phyloP scores from a whole-genome alignment of 2,329 filamentous ascomycete genomes.

The Verticillium klebahnii region DNA sequence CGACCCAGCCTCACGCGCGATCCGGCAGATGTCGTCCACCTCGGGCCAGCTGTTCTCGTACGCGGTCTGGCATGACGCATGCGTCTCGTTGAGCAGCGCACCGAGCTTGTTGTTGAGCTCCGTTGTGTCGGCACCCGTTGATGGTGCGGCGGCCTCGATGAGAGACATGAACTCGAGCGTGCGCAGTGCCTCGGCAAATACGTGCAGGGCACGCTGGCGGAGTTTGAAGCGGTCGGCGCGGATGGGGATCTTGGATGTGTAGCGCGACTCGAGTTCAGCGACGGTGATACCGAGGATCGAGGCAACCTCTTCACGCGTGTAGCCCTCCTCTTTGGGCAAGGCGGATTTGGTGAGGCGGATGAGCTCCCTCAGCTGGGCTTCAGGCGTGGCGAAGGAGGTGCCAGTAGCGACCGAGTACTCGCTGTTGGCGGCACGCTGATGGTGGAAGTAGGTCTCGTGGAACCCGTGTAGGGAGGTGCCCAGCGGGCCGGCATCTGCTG shows the following conservation, averaged over 20 bases:
- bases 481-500: slow-evolving; percentile 75
- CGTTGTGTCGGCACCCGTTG: slow-evolving; percentile 41
- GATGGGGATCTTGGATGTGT: slow-evolving; percentile 84
- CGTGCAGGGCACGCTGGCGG: slow-evolving; percentile 81
- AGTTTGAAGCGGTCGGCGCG: slow-evolving; percentile 85
- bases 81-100: slow-evolving; percentile 81
- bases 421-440: slow-evolving; percentile 32
- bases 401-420: slow-evolving; percentile 14
- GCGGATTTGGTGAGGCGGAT: slow-evolving; percentile 64
- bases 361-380: slow-evolving; percentile 69
- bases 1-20: slow-evolving; percentile 73
- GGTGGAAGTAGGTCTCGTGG: slow-evolving; percentile 73
- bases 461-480: slow-evolving; percentile 81
- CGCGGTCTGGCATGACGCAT: slow-evolving; percentile 77
- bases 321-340: slow-evolving; percentile 76
- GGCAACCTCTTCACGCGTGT: slow-evolving; percentile 83
- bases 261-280: slow-evolving; percentile 67
- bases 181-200: slow-evolving; percentile 82
- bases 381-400: slow-evolving; percentile 32
- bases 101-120: slow-evolving; percentile 67
- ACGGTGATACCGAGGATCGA: slow-evolving; percentile 64
- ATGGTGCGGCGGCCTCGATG: slow-evolving; percentile 48
- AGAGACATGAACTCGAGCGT: slow-evolving; percentile 80
- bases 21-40: slow-evolving; percentile 80
- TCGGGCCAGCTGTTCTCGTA: slow-evolving; percentile 93